Evolutionary conservation across 768 basidiomycete species (phyloP).

Genomic region (Amanita jacksonii): DNA sequence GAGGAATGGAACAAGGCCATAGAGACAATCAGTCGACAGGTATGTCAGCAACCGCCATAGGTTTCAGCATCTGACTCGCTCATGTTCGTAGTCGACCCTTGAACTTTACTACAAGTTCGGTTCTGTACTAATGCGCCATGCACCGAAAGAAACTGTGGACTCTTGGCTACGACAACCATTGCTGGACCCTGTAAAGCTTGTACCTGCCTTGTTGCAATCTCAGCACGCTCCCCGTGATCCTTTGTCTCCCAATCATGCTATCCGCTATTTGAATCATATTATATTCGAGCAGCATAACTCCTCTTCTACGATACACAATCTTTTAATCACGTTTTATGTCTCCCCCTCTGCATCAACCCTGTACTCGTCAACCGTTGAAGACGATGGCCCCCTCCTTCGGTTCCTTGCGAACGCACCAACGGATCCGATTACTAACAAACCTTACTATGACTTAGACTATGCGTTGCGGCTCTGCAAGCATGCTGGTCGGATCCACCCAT

Average conservation of each 20-base stretch:
- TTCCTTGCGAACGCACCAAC: constrained; percentile 79
- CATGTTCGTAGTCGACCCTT: constrained; percentile 49
- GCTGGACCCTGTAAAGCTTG: constrained; percentile 74
- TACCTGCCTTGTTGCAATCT: constrained; percentile 80
- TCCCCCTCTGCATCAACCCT: constrained; percentile 35
- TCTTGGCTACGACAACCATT: constrained; percentile 80
- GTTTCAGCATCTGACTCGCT: not conserved
- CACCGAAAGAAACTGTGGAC: constrained; percentile 85
- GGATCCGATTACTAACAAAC: constrained; percentile 74
- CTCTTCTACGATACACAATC: constrained; percentile 86
- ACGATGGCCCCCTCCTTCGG: constrained; percentile 70
- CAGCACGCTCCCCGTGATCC: constrained; percentile 69
- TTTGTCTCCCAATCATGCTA: constrained; percentile 72
- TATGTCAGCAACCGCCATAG: constrained; percentile 20
- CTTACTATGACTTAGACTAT: constrained; percentile 96
- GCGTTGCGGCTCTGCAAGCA: constrained; percentile 88
- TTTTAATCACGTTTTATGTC: constrained; percentile 81
- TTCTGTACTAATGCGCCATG: constrained; percentile 76
- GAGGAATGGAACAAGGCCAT: constrained; percentile 90
- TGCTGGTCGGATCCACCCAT: constrained; percentile 72
- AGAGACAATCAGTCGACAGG: constrained; percentile 85
- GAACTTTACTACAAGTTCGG: constrained; percentile 93
- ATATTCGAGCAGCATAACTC: constrained; percentile 75
- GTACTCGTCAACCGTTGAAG: constrained; percentile 26
- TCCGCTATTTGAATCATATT: constrained; percentile 80